These are phyloP conservation scores for Sparassis latifolia DNA, from an alignment of 1,284 basidiomycete genomes.

Conservation along the genomic window DNA sequence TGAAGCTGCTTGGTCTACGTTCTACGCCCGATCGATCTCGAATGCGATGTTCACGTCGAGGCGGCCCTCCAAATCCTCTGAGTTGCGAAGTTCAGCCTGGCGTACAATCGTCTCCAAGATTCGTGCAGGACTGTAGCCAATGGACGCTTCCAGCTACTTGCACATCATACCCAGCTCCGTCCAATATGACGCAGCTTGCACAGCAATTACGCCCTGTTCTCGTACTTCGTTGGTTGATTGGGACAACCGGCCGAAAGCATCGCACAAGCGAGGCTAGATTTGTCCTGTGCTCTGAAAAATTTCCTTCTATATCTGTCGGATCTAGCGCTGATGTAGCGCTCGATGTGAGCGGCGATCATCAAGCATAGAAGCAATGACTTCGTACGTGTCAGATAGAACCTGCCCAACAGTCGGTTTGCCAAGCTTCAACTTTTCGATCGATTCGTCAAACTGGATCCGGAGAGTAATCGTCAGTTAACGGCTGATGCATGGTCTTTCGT, in stretches of 20 bases:
- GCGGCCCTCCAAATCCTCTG: neutral
- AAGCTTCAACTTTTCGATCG: neutral
- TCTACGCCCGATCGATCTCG: constrained; percentile 17
- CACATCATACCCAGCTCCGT: constrained; percentile 11
- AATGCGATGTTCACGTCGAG: constrained; percentile 7
- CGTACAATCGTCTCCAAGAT: neutral
- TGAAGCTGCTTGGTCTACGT: constrained; percentile 15
- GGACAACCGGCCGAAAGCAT: neutral
- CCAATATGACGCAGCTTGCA: constrained; percentile 5
- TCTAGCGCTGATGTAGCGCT: neutral
- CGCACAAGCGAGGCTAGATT: neutral
- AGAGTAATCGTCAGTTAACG: neutral
- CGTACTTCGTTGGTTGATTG: constrained; percentile 1
- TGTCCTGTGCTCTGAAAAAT: neutral
- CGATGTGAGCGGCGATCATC: neutral
- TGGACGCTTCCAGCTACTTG: constrained; percentile 1
- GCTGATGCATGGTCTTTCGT: neutral
- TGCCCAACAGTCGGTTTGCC: neutral
- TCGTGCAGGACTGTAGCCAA: neutral
- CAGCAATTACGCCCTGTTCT: constrained; percentile 6
- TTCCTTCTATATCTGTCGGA: neutral
- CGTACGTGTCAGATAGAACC: neutral
- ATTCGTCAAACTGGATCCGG: neutral
- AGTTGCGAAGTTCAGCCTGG: neutral
- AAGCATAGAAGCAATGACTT: neutral